Base-by-base conservation (phyloP, 2,329 filamentous ascomycete genomes). In the Trichoderma gracile region DNA sequence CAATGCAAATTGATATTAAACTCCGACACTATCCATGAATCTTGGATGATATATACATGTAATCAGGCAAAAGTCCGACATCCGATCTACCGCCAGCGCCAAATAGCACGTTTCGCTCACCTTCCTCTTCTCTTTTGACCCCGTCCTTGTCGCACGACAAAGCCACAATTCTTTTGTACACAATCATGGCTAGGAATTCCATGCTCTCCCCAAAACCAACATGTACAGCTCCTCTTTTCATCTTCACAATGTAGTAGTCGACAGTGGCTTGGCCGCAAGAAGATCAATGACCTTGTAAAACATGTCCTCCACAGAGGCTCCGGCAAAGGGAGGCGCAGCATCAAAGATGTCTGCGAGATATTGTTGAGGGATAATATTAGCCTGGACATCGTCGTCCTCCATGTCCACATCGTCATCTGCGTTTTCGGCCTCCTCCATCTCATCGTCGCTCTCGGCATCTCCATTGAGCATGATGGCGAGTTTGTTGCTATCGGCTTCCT, bases 271-370 rank as follows among this genome's bases (percentile, higher is more conserved):
- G 66, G 83, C 79, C 1, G 84, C 83, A 73, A 90, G 86, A 10
- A 78, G 70, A 53, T 72, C 84, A 14, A 89, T 84, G 45, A 94
- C 87, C 74, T 87, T 86, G 74, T 89, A 87, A 73, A 93, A 93
- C 78, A 92, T 84, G 67, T 92, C 90, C 74, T 89, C 86, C 23
- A 93, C 84, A 12, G 89, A 86, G 23, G 89, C 87, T 71, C 89
- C 83, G 0, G 89, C 87, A 72, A 89, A 90, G 3, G 87, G 84
- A 2, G 88, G 86, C 2, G 86, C 86, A 15, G 83, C 81, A 67
- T 92, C 88, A 68, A 93, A 92, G 43, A 93, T 84, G 57, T 86
- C 82, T 6, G 89, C 82, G 61, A 93, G 78, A 68, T 86, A 84
- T 71, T 93, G 88, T 55, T 88, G 85, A 47, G 87, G 80, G 19